Conservation (phyloP, 1,139 yeast genomes). For the Yamadazyma dushanensis region DNA sequence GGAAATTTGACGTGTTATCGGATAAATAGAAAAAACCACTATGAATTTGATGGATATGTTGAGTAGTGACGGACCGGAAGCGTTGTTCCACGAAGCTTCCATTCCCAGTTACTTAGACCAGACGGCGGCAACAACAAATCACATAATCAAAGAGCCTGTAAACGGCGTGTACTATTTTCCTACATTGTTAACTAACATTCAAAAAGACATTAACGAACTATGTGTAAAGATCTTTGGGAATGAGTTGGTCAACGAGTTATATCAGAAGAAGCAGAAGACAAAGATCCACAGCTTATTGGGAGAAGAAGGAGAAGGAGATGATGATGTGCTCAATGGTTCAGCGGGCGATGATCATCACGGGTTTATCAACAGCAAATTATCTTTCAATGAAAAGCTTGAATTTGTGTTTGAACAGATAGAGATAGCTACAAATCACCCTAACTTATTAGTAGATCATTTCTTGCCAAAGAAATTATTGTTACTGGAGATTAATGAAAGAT, state of each 20-base stretch:
- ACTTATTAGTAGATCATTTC: conserved; percentile 69
- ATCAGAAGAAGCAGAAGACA: conserved; percentile 26
- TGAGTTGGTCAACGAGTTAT: conserved; percentile 36
- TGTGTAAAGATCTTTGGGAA: conserved; percentile 51
- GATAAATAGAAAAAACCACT: no score
- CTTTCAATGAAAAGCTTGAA: conserved; percentile 14
- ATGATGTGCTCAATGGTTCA: neutral
- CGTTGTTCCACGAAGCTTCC: conserved; percentile 12
- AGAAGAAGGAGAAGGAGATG: conserved; percentile 12
- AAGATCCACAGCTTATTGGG: conserved; percentile 38
- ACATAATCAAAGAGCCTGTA: conserved; percentile 11
- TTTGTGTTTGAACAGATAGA: conserved; percentile 52
- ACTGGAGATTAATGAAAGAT: conserved; percentile 60
- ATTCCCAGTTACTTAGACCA: conserved; percentile 12
- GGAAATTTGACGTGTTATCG: no score
- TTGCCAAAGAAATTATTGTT: conserved; percentile 66
- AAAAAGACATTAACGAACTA: conserved; percentile 55
- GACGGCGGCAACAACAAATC: conserved; percentile 1
- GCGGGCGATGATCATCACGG: conserved; percentile 1
- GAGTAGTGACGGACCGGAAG: conserved; percentile 18
- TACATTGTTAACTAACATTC: conserved; percentile 53
- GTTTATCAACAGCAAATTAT: conserved; percentile 3
- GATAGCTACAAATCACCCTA: conserved; percentile 61
- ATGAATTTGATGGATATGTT: conserved; percentile 45
- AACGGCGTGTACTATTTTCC: conserved; percentile 52